Evolutionary conservation across 768 basidiomycete genomes (phyloP).

Genomic region (Termitomyces titanicus): DNA sequence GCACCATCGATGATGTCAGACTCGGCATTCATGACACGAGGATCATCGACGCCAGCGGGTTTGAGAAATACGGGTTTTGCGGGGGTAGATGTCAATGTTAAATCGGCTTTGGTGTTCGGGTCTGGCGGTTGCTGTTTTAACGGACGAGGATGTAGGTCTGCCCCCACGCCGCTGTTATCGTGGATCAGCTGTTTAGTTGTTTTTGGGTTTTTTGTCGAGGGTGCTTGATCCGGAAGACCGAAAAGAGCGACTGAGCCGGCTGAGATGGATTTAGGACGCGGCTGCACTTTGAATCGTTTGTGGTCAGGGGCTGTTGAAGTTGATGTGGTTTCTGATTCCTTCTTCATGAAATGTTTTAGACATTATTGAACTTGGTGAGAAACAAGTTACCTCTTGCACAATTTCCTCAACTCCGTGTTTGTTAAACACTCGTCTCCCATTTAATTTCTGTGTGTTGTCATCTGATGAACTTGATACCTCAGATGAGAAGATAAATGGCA

Average conservation of each 20-base stretch:
- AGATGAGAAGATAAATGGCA: slow-evolving; percentile 60
- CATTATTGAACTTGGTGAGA: not conserved
- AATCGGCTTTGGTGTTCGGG: not conserved
- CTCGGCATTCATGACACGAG: slow-evolving; percentile 14
- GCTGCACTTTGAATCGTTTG: slow-evolving; percentile 14
- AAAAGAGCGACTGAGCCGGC: slow-evolving; percentile 18
- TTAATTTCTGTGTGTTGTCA: slow-evolving; percentile 21
- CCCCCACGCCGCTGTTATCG: slow-evolving; percentile 44
- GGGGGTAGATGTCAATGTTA: not conserved
- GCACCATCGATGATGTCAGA: slow-evolving; percentile 22
- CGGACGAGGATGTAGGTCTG: slow-evolving; percentile 41
- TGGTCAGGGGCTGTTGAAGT: slow-evolving; percentile 4
- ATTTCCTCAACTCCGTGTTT: slow-evolving; percentile 45
- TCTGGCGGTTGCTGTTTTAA: slow-evolving; percentile 10
- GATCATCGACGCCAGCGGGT: slow-evolving; percentile 55
- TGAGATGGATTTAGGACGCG: slow-evolving; percentile 22
- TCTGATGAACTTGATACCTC: slow-evolving; percentile 21
- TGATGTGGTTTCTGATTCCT: slow-evolving; percentile 12
- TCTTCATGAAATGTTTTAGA: slow-evolving; percentile 19
- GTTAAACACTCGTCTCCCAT: slow-evolving; percentile 55
- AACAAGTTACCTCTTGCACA: slow-evolving; percentile 19
- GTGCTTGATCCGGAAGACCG: slow-evolving; percentile 19
- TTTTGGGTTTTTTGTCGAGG: slow-evolving; percentile 29
- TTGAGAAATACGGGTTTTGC: slow-evolving; percentile 39
- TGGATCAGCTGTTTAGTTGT: slow-evolving; percentile 43